Evolutionary conservation across 371 early-diverging fungal species (phyloP), one percentile per base, ranked within the genome.

Genomic region (Mortierella sp.): DNA sequence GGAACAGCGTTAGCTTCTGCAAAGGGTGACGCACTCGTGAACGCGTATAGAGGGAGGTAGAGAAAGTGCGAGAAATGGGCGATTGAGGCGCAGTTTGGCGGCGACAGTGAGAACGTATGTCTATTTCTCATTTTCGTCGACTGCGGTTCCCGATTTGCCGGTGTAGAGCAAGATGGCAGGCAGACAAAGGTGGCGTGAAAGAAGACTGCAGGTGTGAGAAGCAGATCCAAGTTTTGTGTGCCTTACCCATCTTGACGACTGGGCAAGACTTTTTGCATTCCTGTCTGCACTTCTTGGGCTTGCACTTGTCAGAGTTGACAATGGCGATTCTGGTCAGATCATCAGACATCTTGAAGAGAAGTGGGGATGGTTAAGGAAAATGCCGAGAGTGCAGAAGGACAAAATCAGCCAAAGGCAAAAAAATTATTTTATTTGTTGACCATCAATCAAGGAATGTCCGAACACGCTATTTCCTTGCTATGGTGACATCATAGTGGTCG

Each of bases 211-310:
- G 21, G 34, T 41, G 44, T 30, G 8, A 61, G 15, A 11, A 32
- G 44, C 31, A 55, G 44, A 30, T 59, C 50, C 27, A 56, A 68
- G 56, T n/a, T 12, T 15, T 14, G 50, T 1, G 48, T n/a, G 26
- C 50, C 64, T 67, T 78, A 88, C 91, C 91, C 89, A 89, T 88
- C 61, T 81, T 79, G 51, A 79, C 80, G 47, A 83, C 83, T 30
- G 83, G 83, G 64, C 83, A 83, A 37, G 80, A 76, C 79, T 83
- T 83, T 57, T 83, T 83, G 70, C 99, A 99, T 84, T 99, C 99
- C 81, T 97, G 96, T 72, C 95, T 87, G 83, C 99, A 99, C 83
- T 99, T 96, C 85, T 98, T 97, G 44, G 99, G 99, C 83, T 98
- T 98, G 87, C 99, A 99, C 84, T 94, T 96, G 89, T 99, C 99